phyloP scores from a whole-genome alignment of 129 eudicot genomes.

The Centella asiatica region DNA sequence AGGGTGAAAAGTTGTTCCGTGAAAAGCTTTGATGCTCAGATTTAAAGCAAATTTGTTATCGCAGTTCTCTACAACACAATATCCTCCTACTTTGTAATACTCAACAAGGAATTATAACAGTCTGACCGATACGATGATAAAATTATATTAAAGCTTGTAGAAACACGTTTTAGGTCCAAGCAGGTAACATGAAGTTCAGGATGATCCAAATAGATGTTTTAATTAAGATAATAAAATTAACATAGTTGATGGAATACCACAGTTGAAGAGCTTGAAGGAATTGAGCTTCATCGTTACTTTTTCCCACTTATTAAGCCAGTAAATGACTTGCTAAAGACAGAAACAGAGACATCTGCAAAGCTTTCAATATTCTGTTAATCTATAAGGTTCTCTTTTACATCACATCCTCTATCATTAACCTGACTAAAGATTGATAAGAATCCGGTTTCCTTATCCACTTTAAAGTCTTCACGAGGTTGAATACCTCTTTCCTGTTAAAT shows the following conservation, averaged over 20 bases:
- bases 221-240: neutral
- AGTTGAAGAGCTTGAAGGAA: slow-evolving; percentile 30
- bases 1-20: neutral
- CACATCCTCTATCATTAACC: slow-evolving; percentile 83
- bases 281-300: slow-evolving; percentile 34
- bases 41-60: neutral
- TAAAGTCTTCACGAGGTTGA: slow-evolving; percentile 43
- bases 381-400: slow-evolving; percentile 58
- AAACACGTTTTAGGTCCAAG: neutral
- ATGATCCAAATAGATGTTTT: neutral
- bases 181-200: too few species aligned
- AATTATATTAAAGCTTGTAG: neutral
- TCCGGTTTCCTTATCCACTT: slow-evolving; percentile 85
- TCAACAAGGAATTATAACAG: neutral
- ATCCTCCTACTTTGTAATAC: neutral
- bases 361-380: slow-evolving; percentile 68
- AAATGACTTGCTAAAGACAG: slow-evolving; percentile 37
- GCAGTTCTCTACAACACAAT: neutral
- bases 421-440: slow-evolving; percentile 73
- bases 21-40: neutral
- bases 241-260: slow-evolving; percentile 24
- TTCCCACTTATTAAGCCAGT: slow-evolving; percentile 34
- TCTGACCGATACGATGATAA: neutral
- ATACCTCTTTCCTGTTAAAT: slow-evolving; percentile 76
- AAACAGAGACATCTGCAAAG: slow-evolving; percentile 54